Conservation (phyloP, 768 basidiomycete species). For the Auriscalpium vulgare region DNA sequence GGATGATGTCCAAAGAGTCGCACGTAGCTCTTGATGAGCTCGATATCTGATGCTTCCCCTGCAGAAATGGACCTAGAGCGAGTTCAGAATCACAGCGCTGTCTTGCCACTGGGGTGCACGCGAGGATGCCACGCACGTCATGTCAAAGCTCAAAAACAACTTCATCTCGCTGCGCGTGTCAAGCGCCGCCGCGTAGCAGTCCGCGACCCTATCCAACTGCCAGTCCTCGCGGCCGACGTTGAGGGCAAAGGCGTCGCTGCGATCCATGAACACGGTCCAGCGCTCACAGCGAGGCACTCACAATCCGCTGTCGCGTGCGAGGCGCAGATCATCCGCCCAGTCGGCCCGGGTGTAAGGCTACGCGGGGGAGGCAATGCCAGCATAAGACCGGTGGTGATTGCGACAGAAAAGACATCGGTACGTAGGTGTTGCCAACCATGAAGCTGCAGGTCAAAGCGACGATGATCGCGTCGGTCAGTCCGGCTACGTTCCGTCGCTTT, state of each 20-base stretch:
- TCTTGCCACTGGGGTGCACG: background rate
- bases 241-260: slow-evolving; percentile 19
- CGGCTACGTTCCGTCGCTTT: background rate
- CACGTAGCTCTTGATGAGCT: slow-evolving; percentile 21
- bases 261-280: background rate
- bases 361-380: background rate
- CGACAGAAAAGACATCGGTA: slow-evolving; percentile 5
- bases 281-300: slow-evolving; percentile 3
- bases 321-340: slow-evolving; percentile 25
- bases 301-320: slow-evolving; percentile 21
- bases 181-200: slow-evolving; percentile 43
- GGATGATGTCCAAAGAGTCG: slow-evolving; percentile 21
- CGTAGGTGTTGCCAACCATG: slow-evolving; percentile 31
- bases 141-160: slow-evolving; percentile 31
- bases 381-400: background rate
- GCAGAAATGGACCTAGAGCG: slow-evolving; percentile 25
- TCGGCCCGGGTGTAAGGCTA: slow-evolving; percentile 25
- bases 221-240: slow-evolving; percentile 21
- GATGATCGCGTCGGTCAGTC: background rate
- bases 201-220: slow-evolving; percentile 16
- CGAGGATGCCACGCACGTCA: slow-evolving; percentile 21
- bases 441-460: slow-evolving; percentile 16
- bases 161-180: slow-evolving; percentile 28
- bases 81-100: background rate
- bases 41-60: slow-evolving; percentile 9